Evolutionary conservation across 805 yeast genomes (phyloP), one percentile per base, ranked within the genome.

Genomic region (Metschnikowia santaceciliae): DNA sequence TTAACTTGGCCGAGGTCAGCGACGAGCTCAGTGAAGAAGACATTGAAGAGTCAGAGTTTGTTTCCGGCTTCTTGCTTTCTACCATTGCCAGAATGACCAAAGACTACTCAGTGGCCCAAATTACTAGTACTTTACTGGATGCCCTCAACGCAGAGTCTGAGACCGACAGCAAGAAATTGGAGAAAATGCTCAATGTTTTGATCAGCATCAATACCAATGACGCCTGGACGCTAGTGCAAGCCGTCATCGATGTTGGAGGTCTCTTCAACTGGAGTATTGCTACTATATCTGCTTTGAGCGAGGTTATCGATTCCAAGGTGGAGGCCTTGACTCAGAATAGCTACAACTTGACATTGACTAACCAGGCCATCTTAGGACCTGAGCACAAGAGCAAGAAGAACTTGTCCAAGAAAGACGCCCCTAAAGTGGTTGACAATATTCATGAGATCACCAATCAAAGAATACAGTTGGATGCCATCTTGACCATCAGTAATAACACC

Each of bases 221-320:
- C 51, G 84, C 88, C 10, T 82, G 81, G 77, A 78, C 76, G 46
- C 67, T 86, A n/a, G 69, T 87, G 41, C 79, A 83, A 50, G 74
- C 84, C 20, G 76, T 87, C 44, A 77, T 88, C 47, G 94, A 88
- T 63, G 81, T 88, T 1, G 84, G 84, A 48, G 94, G 94, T 0
- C 68, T 88, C 43, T 80, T 87, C 63, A 80, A 82, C 54, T 81
- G 88, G 80, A 77, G 79, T 46, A 71, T 74, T 35, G 77, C 79
- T 6, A 74, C 80, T 35, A 68, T 84, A 45, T 69, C 70, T 22
- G 66, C 66, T 19, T 72, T 85, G 50, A 67, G 75, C 40, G 63
- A 55, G 15, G 69, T 75, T n/a, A 68, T 86, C 23, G 72, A 70
- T 32, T 52, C 62, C 14, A 81, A 81, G 61, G 72, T 84, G 15